Base-by-base conservation (phyloP, 2,329 filamentous ascomycete genomes). In the Colletotrichum destructivum region DNA sequence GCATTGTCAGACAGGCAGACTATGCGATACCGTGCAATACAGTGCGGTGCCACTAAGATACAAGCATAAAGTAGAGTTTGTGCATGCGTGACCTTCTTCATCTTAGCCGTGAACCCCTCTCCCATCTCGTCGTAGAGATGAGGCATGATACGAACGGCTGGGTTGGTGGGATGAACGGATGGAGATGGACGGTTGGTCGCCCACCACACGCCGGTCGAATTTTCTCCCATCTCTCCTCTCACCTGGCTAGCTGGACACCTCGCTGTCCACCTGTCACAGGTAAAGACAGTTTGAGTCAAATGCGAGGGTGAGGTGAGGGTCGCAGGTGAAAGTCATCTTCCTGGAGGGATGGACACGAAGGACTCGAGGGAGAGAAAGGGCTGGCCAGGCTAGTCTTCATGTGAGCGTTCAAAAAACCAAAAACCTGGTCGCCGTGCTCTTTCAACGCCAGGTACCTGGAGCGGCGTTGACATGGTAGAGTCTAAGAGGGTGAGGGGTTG, bases 61-160 rank as follows among this genome's bases (percentile, higher is more conserved):
- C 65, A 71, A 71, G 69, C 69, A 69, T 71, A 71, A 71, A 71
- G 65, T 54, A 56, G 52, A 67, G 56, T 70, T 67, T 16, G 42
- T 70, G 62, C 47, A 61, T 70, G 47, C 67, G 47, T 56, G 62
- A 70, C 56, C 56, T 56, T 18, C 16, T 12, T 15, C 31, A 35
- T 9, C 31, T 35, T 35, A 11, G 31, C 31, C 31, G 31, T 35
- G 8, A 35, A 9, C 31, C 8, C 31, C 31, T 8, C 35, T 38
- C 12, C 16, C 35, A 49, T 46, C 56, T 21, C 16, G 13, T 31
- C 12, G 52, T 49, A 31, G 21, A 49, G n/a, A 42, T 9, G 54
- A 35, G 42, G 31, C 49, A 61, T 51, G 57, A 49, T n/a, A 46
- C 44, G 40, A 56, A 13, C 31, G 16, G 52, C 31, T 35, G 31